Evolutionary conservation across 2,329 filamentous ascomycete genomes (phyloP).

Genomic region (Tolypocladium sp.): DNA sequence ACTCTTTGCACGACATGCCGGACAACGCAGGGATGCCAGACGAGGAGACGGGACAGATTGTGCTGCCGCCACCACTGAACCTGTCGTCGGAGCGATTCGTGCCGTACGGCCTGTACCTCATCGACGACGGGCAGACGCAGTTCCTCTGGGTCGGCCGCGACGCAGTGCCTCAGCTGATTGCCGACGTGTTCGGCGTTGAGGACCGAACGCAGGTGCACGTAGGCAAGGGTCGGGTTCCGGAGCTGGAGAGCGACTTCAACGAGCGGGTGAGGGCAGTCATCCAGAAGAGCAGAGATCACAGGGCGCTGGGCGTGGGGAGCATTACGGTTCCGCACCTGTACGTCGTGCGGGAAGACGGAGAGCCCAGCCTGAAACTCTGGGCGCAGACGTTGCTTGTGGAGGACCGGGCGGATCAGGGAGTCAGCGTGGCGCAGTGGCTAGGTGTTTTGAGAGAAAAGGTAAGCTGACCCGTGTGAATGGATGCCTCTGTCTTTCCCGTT

Average conservation of each 20-base stretch:
- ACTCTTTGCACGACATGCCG: constrained; percentile 92
- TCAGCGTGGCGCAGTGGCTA: constrained; percentile 91
- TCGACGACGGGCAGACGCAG: constrained; percentile 95
- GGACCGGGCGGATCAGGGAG: constrained; percentile 86
- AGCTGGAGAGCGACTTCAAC: constrained; percentile 93
- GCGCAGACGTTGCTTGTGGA: constrained; percentile 93
- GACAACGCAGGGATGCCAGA: constrained; percentile 84
- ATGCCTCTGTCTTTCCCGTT: background rate
- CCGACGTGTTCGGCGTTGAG: constrained; percentile 82
- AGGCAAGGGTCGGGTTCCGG: constrained; percentile 79
- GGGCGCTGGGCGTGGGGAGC: constrained; percentile 79
- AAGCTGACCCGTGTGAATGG: constrained; percentile 8
- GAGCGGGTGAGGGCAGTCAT: constrained; percentile 85
- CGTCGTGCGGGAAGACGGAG: constrained; percentile 88
- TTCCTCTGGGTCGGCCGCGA: constrained; percentile 96
- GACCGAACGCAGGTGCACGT: constrained; percentile 81
- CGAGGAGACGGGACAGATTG: constrained; percentile 76
- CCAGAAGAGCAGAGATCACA: constrained; percentile 85
- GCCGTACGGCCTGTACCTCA: constrained; percentile 86
- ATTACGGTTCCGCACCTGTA: constrained; percentile 91
- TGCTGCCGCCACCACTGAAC: constrained; percentile 76
- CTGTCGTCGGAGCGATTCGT: constrained; percentile 82
- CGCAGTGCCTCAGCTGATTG: constrained; percentile 77
- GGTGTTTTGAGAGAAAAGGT: constrained; percentile 93
- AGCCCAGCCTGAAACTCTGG: constrained; percentile 92